A percentile compares a stretch with the other conserved stretches of the same genome.
These are phyloP conservation scores for Penicillium sp. DNA, from an alignment of 2,329 filamentous ascomycete genomes.

Conservation along the genomic window DNA sequence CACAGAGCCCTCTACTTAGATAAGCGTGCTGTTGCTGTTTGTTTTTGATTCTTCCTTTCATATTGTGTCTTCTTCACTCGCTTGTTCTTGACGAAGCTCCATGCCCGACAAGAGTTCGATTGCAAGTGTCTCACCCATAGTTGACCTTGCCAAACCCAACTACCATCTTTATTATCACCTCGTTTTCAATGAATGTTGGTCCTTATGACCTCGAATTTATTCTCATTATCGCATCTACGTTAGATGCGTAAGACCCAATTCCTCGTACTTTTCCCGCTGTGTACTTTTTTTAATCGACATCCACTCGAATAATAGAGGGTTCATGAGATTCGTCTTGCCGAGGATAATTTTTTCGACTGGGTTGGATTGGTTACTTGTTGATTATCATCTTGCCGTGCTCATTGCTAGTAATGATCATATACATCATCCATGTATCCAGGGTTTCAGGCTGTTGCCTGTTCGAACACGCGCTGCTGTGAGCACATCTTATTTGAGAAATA, in stretches of 20 bases:
- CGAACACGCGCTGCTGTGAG: no score
- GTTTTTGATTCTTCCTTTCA: conserved; percentile 5
- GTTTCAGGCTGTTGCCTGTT: neutral
- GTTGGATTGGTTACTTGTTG: neutral
- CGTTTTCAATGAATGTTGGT: conserved; percentile 11
- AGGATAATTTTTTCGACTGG: neutral
- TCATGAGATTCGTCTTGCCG: neutral
- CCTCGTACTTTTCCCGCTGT: neutral
- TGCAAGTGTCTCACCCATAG: neutral
- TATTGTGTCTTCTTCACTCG: conserved; percentile 7
- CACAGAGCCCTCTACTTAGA: neutral
- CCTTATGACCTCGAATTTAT: conserved; percentile 4
- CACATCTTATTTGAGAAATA: neutral
- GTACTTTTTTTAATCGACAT: neutral
- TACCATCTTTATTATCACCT: conserved; percentile 5
- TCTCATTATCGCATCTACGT: neutral
- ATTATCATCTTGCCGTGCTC: neutral
- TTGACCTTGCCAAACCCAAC: neutral
- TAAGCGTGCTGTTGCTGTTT: neutral
- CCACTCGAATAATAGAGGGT: neutral
- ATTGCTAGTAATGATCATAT: neutral
- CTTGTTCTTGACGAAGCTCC: conserved; percentile 2
- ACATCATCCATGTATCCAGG: neutral
- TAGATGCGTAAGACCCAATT: neutral
- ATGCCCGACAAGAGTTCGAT: conserved; percentile 3